phyloP scores from a whole-genome alignment of 495 filamentous ascomycete genomes.

The Aspergillus affinis region DNA sequence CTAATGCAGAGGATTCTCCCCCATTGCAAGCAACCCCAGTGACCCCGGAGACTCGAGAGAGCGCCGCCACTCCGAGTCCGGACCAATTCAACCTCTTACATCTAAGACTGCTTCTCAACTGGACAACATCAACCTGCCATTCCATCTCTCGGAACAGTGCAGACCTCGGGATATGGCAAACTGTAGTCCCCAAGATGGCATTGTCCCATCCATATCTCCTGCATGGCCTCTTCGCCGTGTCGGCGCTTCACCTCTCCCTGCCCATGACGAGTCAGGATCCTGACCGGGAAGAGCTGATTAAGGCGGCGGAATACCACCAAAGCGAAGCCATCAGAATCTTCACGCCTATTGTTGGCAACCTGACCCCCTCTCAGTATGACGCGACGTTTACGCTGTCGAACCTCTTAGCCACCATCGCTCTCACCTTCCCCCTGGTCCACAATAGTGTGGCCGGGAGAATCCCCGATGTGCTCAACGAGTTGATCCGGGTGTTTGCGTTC shows the following conservation, averaged over 20 bases:
- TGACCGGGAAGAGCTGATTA: neutral
- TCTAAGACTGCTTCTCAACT: slow-evolving; percentile 2
- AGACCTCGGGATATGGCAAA: neutral
- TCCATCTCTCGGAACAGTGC: neutral
- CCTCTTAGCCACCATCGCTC: neutral
- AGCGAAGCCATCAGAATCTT: slow-evolving; percentile 1
- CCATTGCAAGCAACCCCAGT: neutral
- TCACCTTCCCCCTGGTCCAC: neutral
- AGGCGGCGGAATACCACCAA: neutral
- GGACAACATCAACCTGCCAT: slow-evolving; percentile 4
- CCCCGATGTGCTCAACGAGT: neutral
- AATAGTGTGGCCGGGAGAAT: neutral
- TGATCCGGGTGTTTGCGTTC: neutral
- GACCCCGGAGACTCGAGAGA: neutral
- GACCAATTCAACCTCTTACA: neutral
- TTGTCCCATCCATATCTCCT: slow-evolving; percentile 1
- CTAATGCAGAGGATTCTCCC: neutral
- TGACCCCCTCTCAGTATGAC: neutral
- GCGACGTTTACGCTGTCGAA: neutral
- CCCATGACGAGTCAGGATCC: neutral
- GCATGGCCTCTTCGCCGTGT: slow-evolving; percentile 3
- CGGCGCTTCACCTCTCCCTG: neutral
- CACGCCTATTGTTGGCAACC: neutral
- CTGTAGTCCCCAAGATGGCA: neutral
- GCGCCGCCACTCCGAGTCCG: neutral